Evolutionary conservation across 208 protist species (phyloP), one percentile per base, ranked within the genome.

Genomic region (Angomonas deanei): DNA sequence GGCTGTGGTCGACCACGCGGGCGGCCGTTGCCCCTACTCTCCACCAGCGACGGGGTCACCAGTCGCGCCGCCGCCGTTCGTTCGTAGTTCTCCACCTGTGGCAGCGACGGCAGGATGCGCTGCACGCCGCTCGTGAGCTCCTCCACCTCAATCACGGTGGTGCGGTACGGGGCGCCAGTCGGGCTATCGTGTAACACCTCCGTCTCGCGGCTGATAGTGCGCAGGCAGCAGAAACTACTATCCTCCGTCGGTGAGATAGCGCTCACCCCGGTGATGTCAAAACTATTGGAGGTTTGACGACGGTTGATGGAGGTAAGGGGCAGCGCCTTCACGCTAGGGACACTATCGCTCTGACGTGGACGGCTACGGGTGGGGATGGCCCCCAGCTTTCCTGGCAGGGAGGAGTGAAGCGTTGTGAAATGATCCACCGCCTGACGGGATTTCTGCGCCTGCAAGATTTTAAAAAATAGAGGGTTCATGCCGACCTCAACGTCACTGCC

Each of bases 61-160:
- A 15, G 36, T 8, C 11, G 3, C 11, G 36, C 15, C 36, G 8
- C 15, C 36, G 11, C 36, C 36, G 8, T 42, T n/a, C 36, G 11
- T 15, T 42, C 36, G 11, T 15, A 42, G 34, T 27, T 38, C 0
- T 50, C 48, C 5, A 74, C 69, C 30, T 57, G 34, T 23, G 57
- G 55, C 13, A 74, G 58, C 50, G 56, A 10, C 24, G 62, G 36
- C n/a, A 50, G 21, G 32, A 66, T 27, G 13, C 55, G 64, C 24
- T 53, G 72, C 58, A 72, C 66, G 11, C 39, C 62, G 33, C 66
- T 67, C 4, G 61, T 50, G 33, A 78, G 66, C 59, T 72, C 72
- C 63, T 78, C 72, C 50, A 78, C 72, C 52, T 72, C 50, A 1
- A 69, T 66, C 15, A 63, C 42, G 13, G 62, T 70, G 17, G 54